These are phyloP conservation scores for Metschnikowia proteae DNA, from an alignment of 805 yeast species.

Conservation along the genomic window DNA sequence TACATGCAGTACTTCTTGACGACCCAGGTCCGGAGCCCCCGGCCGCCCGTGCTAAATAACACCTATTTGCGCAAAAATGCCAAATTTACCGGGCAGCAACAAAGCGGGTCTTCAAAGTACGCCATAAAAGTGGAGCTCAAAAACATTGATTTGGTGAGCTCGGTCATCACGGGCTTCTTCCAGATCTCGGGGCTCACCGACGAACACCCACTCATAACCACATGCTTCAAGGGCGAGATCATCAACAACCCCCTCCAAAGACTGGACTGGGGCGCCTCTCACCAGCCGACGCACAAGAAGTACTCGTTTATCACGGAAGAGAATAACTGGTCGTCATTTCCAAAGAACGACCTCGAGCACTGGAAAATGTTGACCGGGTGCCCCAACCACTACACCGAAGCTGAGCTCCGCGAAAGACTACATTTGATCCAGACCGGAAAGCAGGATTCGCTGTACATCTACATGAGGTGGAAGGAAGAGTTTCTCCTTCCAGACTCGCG, in stretches of 20 bases:
- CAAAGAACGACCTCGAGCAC: constrained; percentile 44
- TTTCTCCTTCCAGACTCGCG: constrained; percentile 78
- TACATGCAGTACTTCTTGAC: constrained; percentile 10
- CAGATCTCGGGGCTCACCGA: constrained; percentile 64
- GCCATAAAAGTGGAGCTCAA: constrained; percentile 67
- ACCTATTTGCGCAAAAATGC: constrained; percentile 58
- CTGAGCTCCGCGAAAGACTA: constrained; percentile 25
- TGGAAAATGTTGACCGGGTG: constrained; percentile 47
- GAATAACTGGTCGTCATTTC: constrained; percentile 51
- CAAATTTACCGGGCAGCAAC: constrained; percentile 63
- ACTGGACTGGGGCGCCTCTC: constrained; percentile 21
- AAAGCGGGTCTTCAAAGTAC: constrained; percentile 60
- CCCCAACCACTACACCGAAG: constrained; percentile 46
- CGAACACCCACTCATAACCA: constrained; percentile 58
- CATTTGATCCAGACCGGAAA: constrained; percentile 28
- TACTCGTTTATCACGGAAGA: constrained; percentile 59
- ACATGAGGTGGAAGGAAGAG: constrained; percentile 94
- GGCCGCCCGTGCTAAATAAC: constrained; percentile 31
- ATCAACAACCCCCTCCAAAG: constrained; percentile 46
- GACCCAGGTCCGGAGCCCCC: constrained; percentile 3
- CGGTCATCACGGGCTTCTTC: constrained; percentile 52
- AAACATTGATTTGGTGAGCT: constrained; percentile 54
- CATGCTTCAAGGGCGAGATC: constrained; percentile 71
- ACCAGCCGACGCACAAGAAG: constrained; percentile 13
- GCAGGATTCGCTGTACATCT: constrained; percentile 42